Conservation (phyloP, 2,329 filamentous ascomycete species). For the Aspergillus caelatus region DNA sequence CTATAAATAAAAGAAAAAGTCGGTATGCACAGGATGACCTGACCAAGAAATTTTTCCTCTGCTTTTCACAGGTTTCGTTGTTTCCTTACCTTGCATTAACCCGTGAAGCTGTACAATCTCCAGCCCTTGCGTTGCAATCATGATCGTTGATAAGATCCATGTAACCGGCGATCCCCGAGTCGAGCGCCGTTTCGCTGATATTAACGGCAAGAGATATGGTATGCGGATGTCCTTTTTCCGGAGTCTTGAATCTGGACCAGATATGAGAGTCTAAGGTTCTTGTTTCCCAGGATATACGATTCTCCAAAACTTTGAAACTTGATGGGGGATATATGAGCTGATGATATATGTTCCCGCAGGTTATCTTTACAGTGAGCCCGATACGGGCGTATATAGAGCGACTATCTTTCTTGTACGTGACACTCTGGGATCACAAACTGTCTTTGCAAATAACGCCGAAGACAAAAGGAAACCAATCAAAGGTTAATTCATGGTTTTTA, state of each 20-base stretch:
- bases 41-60: background rate
- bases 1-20: conserved; percentile 17
- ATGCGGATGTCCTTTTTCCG: conserved; percentile 19
- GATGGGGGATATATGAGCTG: background rate
- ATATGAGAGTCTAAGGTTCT: background rate
- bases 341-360: conserved; percentile 34
- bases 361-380: conserved; percentile 57
- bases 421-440: background rate
- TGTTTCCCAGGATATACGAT: background rate
- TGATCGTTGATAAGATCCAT: conserved; percentile 64
- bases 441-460: background rate
- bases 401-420: conserved; percentile 57
- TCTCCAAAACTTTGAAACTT: background rate
- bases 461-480: background rate
- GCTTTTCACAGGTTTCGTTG: background rate
- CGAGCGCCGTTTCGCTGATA: conserved; percentile 61
- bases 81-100: background rate
- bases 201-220: conserved; percentile 73
- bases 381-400: conserved; percentile 46
- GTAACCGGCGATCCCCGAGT: conserved; percentile 68
- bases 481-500: conserved; percentile 24
- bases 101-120: background rate
- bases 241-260: background rate
- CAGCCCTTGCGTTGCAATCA: conserved; percentile 26
- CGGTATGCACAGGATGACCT: conserved; percentile 7